Evolutionary conservation across 148 eudicot genomes (phyloP).

Genomic region (Rhododendron simsii): DNA sequence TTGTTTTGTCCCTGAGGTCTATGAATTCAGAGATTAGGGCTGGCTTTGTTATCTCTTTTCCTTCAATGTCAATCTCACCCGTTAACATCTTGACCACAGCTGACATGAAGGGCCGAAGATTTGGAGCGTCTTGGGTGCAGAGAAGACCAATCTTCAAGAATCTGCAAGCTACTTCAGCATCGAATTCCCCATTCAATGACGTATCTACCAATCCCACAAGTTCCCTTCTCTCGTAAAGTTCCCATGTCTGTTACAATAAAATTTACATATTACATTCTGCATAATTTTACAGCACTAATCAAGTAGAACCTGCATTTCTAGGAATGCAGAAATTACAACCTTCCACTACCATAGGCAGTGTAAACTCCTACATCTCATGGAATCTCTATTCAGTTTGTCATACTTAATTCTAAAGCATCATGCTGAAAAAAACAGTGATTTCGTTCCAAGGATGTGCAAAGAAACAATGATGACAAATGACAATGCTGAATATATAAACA

Average conservation of each 20-base stretch:
- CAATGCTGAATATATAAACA: not conserved
- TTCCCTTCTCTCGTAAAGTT: slow-evolving; percentile 33
- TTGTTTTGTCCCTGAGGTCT: slow-evolving; percentile 18
- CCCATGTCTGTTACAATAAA: slow-evolving; percentile 53
- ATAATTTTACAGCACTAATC: not conserved
- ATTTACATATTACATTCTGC: not conserved
- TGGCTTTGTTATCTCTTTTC: slow-evolving; percentile 32
- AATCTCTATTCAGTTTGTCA: not conserved
- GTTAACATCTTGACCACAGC: slow-evolving; percentile 51
- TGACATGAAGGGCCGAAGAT: slow-evolving; percentile 61
- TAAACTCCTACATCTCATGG: not conserved
- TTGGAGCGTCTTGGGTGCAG: slow-evolving; percentile 67
- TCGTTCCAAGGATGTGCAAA: not conserved
- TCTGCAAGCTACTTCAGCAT: slow-evolving; percentile 44
- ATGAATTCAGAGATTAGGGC: slow-evolving; percentile 37
- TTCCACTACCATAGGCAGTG: not conserved
- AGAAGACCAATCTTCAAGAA: slow-evolving; percentile 59
- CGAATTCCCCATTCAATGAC: slow-evolving; percentile 40
- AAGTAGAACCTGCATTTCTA: not conserved
- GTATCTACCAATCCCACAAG: slow-evolving; percentile 37
- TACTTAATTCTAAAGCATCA: not conserved
- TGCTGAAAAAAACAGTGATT: not conserved
- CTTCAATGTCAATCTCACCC: slow-evolving; percentile 44
- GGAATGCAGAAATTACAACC: not conserved
- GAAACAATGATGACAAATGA: not conserved